Percentiles rank a stretch among this genome's conserved stretches.
phyloP scores from a whole-genome alignment of 2,329 filamentous ascomycete genomes.

The Escovopsis weberi region DNA sequence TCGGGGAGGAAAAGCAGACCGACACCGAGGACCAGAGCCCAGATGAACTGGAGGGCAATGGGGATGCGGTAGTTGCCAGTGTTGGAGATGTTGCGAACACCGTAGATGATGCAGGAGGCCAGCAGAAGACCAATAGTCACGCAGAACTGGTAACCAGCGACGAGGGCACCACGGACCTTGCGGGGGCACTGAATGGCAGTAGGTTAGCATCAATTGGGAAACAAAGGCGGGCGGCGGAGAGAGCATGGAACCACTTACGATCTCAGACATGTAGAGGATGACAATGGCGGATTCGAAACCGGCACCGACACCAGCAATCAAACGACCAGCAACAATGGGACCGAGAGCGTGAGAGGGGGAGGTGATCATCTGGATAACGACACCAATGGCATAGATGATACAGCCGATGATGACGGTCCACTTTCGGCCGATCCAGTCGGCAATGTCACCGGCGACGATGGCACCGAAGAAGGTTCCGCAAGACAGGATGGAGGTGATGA shows the following conservation, averaged over 20 bases:
- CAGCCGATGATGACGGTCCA: constrained; percentile 61
- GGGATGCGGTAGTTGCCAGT: constrained; percentile 65
- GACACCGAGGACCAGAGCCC: constrained; percentile 58
- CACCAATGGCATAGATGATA: constrained; percentile 53
- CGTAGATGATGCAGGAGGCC: constrained; percentile 62
- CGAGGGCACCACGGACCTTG: constrained; percentile 63
- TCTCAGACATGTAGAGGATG: constrained; percentile 80
- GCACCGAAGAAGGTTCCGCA: constrained; percentile 67
- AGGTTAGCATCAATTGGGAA: constrained; percentile 4
- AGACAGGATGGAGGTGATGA: constrained; percentile 64
- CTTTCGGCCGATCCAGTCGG: constrained; percentile 61
- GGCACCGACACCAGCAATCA: constrained; percentile 64
- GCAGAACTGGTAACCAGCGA: constrained; percentile 74
- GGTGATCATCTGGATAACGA: constrained; percentile 49
- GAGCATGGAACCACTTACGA: constrained; percentile 29
- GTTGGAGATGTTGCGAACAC: constrained; percentile 44
- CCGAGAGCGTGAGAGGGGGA: constrained; percentile 33
- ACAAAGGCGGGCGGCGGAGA: not conserved
- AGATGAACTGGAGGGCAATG: constrained; percentile 66
- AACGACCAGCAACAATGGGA: constrained; percentile 56
- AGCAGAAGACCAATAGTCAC: constrained; percentile 68
- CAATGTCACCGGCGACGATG: constrained; percentile 60
- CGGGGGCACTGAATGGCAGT: constrained; percentile 31
- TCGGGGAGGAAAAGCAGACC: constrained; percentile 70
- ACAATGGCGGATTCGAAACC: constrained; percentile 70